Evolutionary conservation across 106 monocot genomes (phyloP).

Genomic region (Dioscorea alata): DNA sequence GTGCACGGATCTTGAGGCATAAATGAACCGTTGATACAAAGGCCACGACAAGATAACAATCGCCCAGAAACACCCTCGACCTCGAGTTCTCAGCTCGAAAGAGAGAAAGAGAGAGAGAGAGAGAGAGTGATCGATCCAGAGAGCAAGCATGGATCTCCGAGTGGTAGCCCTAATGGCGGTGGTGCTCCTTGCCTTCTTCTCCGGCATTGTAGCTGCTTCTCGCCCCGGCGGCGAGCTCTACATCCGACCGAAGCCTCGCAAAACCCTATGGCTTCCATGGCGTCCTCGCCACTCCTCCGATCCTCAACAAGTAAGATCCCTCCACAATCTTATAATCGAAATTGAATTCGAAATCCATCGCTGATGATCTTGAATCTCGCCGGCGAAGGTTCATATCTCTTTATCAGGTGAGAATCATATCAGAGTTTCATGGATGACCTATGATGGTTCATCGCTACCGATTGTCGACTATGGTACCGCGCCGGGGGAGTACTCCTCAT

Average conservation of each 20-base stretch:
- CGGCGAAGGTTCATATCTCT: constrained; percentile 86
- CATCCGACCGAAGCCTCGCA: constrained; percentile 32
- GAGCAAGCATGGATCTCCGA: background rate
- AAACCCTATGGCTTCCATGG: constrained; percentile 29
- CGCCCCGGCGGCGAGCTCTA: constrained; percentile 20
- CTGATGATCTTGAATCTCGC: background rate
- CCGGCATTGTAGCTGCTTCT: background rate
- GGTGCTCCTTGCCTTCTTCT: background rate
- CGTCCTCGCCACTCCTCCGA: constrained; percentile 13
- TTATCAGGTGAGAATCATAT: constrained; percentile 84
- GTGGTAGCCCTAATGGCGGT: background rate
- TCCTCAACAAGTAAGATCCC: constrained; percentile 31
- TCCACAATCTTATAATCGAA: background rate
- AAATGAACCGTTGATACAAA: too few relatives aligned
- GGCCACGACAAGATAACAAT: too few relatives aligned
- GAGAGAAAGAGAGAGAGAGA: background rate
- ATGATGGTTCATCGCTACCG: constrained; percentile 47
- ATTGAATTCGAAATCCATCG: background rate
- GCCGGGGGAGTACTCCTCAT: constrained; percentile 43
- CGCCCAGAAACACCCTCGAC: too few relatives aligned
- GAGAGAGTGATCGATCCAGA: background rate
- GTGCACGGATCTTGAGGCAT: too few relatives aligned
- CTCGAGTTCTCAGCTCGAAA: too few relatives aligned
- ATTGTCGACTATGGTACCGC: constrained; percentile 81
- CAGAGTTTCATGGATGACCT: constrained; percentile 76